phyloP scores from a whole-genome alignment of 306 rosid genomes.

The Mimosa bimucronata region DNA sequence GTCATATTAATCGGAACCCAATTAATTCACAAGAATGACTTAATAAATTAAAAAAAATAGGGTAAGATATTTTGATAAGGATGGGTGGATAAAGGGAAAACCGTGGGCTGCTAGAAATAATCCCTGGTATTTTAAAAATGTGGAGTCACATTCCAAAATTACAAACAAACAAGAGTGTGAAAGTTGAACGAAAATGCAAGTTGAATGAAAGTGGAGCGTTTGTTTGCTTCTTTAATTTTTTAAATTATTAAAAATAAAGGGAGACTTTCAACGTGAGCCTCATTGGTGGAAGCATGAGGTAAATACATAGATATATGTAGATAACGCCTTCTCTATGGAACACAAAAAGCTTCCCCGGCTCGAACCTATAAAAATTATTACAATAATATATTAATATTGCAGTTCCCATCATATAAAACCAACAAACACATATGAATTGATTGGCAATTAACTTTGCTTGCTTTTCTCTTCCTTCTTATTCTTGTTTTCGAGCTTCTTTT shows the following conservation, averaged over 20 bases:
- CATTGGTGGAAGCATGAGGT: not conserved
- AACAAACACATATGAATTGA: not conserved
- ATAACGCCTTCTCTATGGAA: conserved; percentile 1
- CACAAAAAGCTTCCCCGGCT: not conserved
- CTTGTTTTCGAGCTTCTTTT: not conserved
- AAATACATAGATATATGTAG: not conserved
- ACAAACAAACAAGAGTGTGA: conserved; percentile 1
- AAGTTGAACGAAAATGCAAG: not conserved
- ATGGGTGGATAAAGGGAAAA: conserved; percentile 17
- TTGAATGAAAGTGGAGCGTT: conserved; percentile 25
- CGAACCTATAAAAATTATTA: not conserved
- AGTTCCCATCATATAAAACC: not conserved
- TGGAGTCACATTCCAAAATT: not conserved
- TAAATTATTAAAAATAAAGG: not conserved
- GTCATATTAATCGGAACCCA: not conserved
- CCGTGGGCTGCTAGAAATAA: conserved; percentile 28
- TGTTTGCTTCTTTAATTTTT: not conserved
- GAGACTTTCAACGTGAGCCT: not conserved
- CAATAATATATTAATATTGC: not conserved
- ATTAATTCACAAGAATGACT: not conserved
- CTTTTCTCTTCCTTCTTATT: conserved; percentile 14
- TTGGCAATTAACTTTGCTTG: not conserved
- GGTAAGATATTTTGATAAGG: not conserved
- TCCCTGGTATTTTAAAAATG: not conserved
- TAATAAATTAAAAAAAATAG: not conserved